Evolutionary conservation across 768 basidiomycete species (phyloP).

Genomic region (Mycena galericulata): DNA sequence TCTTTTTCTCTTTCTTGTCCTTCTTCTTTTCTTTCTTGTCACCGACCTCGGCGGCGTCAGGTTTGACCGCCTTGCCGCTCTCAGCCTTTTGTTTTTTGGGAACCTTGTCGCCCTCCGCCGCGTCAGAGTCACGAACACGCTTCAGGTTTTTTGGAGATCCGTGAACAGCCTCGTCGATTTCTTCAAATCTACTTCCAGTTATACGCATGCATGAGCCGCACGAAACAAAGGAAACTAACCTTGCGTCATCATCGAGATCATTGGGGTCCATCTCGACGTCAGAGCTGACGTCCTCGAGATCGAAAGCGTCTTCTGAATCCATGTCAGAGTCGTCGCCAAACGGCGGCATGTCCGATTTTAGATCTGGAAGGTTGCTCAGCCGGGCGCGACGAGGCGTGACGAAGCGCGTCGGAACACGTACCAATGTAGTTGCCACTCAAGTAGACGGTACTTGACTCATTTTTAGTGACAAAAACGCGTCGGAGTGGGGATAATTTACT

Average conservation of each 20-base stretch:
- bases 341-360: slow-evolving; percentile 63
- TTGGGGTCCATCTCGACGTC: slow-evolving; percentile 83
- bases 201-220: background rate
- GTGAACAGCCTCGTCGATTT: slow-evolving; percentile 60
- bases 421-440: slow-evolving; percentile 90
- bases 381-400: slow-evolving; percentile 11
- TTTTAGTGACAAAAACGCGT: slow-evolving; percentile 31
- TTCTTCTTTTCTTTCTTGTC: slow-evolving; percentile 63
- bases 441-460: slow-evolving; percentile 68
- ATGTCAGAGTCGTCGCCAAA: slow-evolving; percentile 53
- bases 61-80: slow-evolving; percentile 33
- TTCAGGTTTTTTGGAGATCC: slow-evolving; percentile 65
- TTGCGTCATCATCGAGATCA: slow-evolving; percentile 68
- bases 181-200: slow-evolving; percentile 79
- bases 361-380: slow-evolving; percentile 56
- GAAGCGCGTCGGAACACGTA: slow-evolving; percentile 44
- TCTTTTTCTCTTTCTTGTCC: slow-evolving; percentile 84
- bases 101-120: slow-evolving; percentile 38
- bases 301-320: slow-evolving; percentile 67
- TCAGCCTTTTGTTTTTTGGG: slow-evolving; percentile 38
- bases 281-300: slow-evolving; percentile 82
- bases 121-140: slow-evolving; percentile 77
- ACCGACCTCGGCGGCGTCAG: slow-evolving; percentile 29
- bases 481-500: slow-evolving; percentile 56
- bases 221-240: slow-evolving; percentile 50